Evolutionary conservation across 2,329 filamentous ascomycete species (phyloP).

Genomic region (Stemphylium lycopersici): DNA sequence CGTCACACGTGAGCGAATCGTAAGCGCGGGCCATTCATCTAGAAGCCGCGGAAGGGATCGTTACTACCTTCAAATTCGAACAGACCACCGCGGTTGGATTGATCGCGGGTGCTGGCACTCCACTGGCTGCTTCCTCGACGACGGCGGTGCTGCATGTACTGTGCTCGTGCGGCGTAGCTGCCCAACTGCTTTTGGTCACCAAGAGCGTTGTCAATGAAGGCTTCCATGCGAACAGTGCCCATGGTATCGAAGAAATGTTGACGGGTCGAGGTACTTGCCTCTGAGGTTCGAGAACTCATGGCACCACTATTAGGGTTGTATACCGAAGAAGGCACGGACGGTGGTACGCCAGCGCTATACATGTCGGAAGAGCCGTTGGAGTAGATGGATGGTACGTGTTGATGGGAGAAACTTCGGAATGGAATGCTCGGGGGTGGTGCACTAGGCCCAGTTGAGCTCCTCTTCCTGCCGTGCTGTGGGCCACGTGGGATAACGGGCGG

Average conservation of each 20-base stretch:
- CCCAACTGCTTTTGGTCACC: slow-evolving; percentile 27
- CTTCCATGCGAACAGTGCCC: slow-evolving; percentile 94
- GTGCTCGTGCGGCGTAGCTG: slow-evolving; percentile 21
- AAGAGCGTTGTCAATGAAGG: slow-evolving; percentile 73
- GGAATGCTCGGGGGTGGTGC: slow-evolving; percentile 68
- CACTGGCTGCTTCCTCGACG: slow-evolving; percentile 46
- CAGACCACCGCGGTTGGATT: slow-evolving; percentile 32
- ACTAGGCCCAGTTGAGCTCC: slow-evolving; percentile 85
- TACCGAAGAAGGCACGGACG: slow-evolving; percentile 47
- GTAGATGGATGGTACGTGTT: slow-evolving; percentile 48
- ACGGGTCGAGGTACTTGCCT: slow-evolving; percentile 56
- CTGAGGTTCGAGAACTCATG: slow-evolving; percentile 59
- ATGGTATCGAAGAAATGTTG: slow-evolving; percentile 79
- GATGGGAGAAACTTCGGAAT: slow-evolving; percentile 77
- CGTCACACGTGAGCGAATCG: slow-evolving; percentile 16
- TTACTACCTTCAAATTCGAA: slow-evolving; percentile 42
- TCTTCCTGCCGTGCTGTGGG: slow-evolving; percentile 76
- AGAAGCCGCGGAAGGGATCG: slow-evolving; percentile 48
- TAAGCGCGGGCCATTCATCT: slow-evolving; percentile 13
- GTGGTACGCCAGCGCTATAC: slow-evolving; percentile 41
- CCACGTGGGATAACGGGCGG: slow-evolving; percentile 76
- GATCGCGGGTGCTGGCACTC: slow-evolving; percentile 44
- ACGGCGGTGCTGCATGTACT: slow-evolving; percentile 33
- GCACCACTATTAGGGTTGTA: slow-evolving; percentile 48
- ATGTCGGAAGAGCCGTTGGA: slow-evolving; percentile 50